Base-by-base conservation (phyloP, 768 basidiomycete species). In the Rhodotorula diobovata region DNA sequence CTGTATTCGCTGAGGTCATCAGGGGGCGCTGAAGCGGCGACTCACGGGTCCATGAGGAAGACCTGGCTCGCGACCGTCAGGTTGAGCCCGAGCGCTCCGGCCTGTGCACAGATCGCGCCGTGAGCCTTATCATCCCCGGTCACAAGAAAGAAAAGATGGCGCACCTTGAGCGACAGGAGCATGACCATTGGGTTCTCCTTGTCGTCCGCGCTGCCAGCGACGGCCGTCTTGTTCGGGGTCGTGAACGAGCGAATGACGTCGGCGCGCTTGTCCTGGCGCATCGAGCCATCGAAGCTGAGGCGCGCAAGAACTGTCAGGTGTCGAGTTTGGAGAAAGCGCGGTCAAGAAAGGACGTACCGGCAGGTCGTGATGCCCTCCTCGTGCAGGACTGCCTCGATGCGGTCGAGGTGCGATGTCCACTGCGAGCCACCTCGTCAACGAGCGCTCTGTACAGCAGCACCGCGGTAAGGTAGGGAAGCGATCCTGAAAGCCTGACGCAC, bases 11-110 rank as follows among this genome's bases (percentile, higher is more conserved):
- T n/a, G n/a, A n/a, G n/a, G n/a, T n/a, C n/a, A n/a, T n/a, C n/a
- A n/a, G n/a, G n/a, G n/a, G n/a, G n/a, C n/a, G n/a, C n/a, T n/a
- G n/a, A n/a, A n/a, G n/a, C 4, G 18, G 50, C 20, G 14, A 63
- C 74, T 39, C n/a, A 77, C 53, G 76, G 75, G 39, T 77, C 75
- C 74, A 78, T 73, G 32, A 78, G 58, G 48, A 77, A 76, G 61
- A 78, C 77, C 50, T 75, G 72, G 30, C 67, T 69, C 25, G 73
- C 72, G 54, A 71, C 55, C 3, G 76, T 77, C 67, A 78, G 57
- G 64, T 78, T 78, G 55, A 78, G 60, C 2, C 77, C 77, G 41
- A 77, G 69, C 25, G 76, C 76, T 14, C 77, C 77, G n/a, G 71
- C 72, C 69, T 72, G 66, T 25, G 11, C 16, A 20, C 30, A 23